phyloP scores from a whole-genome alignment of 2,329 filamentous ascomycete genomes.

The Ustulina deusta region DNA sequence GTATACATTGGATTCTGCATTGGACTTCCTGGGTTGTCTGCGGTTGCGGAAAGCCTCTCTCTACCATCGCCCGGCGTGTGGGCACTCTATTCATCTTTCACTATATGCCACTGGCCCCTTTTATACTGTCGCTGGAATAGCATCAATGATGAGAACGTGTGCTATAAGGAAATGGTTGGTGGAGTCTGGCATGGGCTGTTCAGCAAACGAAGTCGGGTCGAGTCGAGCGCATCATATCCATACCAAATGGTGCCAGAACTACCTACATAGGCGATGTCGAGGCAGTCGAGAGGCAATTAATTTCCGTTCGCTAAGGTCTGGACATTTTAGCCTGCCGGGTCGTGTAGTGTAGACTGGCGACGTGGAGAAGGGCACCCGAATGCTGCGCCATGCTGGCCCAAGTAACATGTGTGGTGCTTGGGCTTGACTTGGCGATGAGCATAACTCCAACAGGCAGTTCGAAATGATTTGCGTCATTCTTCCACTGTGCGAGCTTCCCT shows the following conservation, averaged over 20 bases:
- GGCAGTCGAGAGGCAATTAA: conserved; percentile 12
- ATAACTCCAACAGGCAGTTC: conserved; percentile 35
- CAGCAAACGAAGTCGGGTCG: not conserved
- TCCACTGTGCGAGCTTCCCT: conserved; percentile 28
- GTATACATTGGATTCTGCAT: not conserved
- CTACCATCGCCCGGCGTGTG: not conserved
- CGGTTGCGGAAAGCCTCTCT: not conserved
- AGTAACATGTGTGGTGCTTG: conserved; percentile 13
- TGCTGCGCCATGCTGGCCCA: conserved; percentile 9
- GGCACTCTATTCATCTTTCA: not conserved
- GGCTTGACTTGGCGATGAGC: conserved; percentile 31
- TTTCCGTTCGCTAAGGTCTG: conserved; percentile 8
- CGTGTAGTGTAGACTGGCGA: not conserved
- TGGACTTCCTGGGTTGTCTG: not conserved
- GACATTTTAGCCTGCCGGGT: conserved; percentile 32
- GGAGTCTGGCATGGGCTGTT: not conserved
- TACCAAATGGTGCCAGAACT: conserved; percentile 3
- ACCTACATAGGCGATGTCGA: not conserved
- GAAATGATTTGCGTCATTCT: conserved; percentile 1
- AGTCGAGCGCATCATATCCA: conserved; percentile 8
- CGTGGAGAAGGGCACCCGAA: conserved; percentile 12
- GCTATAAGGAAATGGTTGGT: not conserved
- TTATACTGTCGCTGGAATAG: not conserved
- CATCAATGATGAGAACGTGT: not conserved
- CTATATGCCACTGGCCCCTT: not conserved